Base-by-base conservation (phyloP, 805 yeast genomes). In the Starmera quercuum region DNA sequence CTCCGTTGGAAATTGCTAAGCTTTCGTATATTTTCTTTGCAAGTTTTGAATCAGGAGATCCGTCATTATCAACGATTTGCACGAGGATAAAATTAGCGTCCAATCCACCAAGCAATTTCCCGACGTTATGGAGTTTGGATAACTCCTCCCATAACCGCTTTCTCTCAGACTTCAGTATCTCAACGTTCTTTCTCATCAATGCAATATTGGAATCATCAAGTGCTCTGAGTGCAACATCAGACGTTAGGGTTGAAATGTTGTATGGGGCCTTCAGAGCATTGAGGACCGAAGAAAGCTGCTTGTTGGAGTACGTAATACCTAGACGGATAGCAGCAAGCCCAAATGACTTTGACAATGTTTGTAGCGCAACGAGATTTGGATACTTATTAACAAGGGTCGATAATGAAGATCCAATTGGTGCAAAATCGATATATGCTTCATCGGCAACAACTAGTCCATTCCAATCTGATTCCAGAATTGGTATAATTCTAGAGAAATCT, bases 251-350 rank as follows among this genome's bases (percentile, higher is more conserved):
- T 7, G 95, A 84, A 37, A 92, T 83, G 56, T 90, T 92, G 61
- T 92, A 92, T 3, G 98, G 98, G 24, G 95, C 95, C 55, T 92
- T 92, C 82, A 90, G 80, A 17, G 94, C 75, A 56, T 92, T 92
- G 47, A 92, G 61, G 31, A 83, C 71, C 5, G 57, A 47, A 0
- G 95, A 72, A 30, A 92, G 62, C 40, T 71, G 73, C 11, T 65
- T 61, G 13, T 71, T 63, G 4, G 88, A 69, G 50, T 56, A 90
- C 1, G 95, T 78, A 39, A 87, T 64, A 18, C 98, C 98, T 28
- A 90, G 58, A 47, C 98, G 73, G 32, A 88, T 81, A 29, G 97
- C 97, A 4, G 98, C 98, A 34, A 92, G 71, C 14, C 98, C 98
- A 61, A 92, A 92, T 0, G 97, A 81, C 54, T 92, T 92, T 14